Evolutionary conservation across 106 monocot species (phyloP), one percentile per base, ranked within the genome.

Genomic region (Dendrobium officinale): DNA sequence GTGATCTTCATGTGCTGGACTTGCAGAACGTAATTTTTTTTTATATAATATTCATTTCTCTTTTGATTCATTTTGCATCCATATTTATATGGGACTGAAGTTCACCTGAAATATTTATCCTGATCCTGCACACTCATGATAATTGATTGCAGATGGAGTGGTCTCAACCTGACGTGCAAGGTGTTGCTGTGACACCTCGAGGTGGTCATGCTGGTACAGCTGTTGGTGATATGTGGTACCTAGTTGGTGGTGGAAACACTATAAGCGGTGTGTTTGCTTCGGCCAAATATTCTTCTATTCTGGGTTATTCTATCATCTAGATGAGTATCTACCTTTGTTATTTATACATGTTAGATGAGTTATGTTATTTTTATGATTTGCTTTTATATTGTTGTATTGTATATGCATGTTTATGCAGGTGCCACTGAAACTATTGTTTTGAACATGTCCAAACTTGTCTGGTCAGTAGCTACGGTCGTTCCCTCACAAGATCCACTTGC

Each of bases 221-320:
- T 9, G 70, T 94, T 9, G 88, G 85, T 73, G 93, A 89, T 41
- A 83, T 79, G 43, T 92, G 91, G 96, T 96, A 90, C 84, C 89
- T 96, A 58, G 93, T 90, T 85, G 96, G 96, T 80, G 96, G 93
- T 81, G 96, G 96, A 82, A 93, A 96, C 83, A 96, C 89, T 55
- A 86, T 31, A 79, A 92, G 90, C 58, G 96, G 96, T 96, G 80
- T 79, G 79, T 78, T 43, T 74, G 19, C 42, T 70, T 70, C 13
- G 5, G 70, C 33, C 2, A 61, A 61, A 70, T 2, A 22, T 4
- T 33, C 37, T 70, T 37, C 37, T 70, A 15, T 70, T 70, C 3
- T 70, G 24, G 3, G 29, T 70, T 70, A 31, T 70, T 70, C 37
- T 70, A 33, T 70, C 15, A 70, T 74, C 74, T 74, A 74, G 43